Evolutionary conservation across 371 early-diverging fungal species (phyloP).

Genomic region (Mucor racemosus): DNA sequence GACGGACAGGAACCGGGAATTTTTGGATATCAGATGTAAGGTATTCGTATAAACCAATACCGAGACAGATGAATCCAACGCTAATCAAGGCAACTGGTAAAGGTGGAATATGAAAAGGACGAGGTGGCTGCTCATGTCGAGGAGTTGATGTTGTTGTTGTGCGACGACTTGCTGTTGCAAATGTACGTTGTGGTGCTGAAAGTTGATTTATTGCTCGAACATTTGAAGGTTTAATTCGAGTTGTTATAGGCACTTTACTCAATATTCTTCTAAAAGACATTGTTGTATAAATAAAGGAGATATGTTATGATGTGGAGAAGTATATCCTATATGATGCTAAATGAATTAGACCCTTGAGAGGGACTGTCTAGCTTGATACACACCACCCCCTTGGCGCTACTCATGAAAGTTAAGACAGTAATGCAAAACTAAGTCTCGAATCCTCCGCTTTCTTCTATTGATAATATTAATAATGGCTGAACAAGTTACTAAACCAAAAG

Average conservation of each 20-base stretch:
- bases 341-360: background rate
- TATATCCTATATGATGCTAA: background rate
- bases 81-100: slow-evolving; percentile 47
- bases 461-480: background rate
- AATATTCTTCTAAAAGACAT: background rate
- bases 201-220: background rate
- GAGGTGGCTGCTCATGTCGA: slow-evolving; percentile 9
- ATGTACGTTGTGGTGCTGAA: background rate
- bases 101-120: slow-evolving; percentile 36
- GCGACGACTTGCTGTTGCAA: slow-evolving; percentile 13
- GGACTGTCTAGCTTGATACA: background rate
- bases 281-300: background rate
- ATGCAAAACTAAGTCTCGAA: background rate
- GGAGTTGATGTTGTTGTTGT: background rate
- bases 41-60: slow-evolving; percentile 59
- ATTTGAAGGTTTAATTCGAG: background rate
- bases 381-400: background rate
- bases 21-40: slow-evolving; percentile 62
- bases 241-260: background rate
- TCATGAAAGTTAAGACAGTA: background rate
- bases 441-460: background rate
- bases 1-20: slow-evolving; percentile 60
- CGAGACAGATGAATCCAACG: slow-evolving; percentile 48
- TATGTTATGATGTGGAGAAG: background rate
- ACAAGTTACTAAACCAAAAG: slow-evolving; percentile 1